Evolutionary conservation across 2,329 filamentous ascomycete species (phyloP).

Genomic region (Sclerotinia subarctica): DNA sequence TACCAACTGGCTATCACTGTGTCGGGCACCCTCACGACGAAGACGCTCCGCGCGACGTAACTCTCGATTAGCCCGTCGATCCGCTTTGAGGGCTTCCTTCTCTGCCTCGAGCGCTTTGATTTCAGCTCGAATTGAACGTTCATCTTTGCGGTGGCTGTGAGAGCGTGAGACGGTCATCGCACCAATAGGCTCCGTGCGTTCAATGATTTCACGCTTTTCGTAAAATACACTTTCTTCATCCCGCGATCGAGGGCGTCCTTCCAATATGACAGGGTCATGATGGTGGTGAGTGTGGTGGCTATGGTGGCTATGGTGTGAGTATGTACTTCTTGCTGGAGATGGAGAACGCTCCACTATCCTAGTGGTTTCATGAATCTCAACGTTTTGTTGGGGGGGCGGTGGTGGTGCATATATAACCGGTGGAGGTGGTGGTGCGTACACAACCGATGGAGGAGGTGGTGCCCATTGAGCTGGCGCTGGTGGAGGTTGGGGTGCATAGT

Average conservation of each 20-base stretch:
- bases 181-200: constrained; percentile 38
- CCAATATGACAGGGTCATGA: constrained; percentile 43
- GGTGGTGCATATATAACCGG: constrained; percentile 26
- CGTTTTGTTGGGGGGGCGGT: constrained; percentile 32
- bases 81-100: constrained; percentile 54
- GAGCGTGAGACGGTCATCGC: constrained; percentile 45
- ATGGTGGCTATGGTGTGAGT: constrained; percentile 18
- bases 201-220: constrained; percentile 30
- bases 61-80: constrained; percentile 49
- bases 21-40: constrained; percentile 51
- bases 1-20: constrained; percentile 60
- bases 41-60: constrained; percentile 49
- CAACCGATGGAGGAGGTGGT: constrained; percentile 24
- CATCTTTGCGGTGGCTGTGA: constrained; percentile 39
- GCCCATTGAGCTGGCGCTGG: constrained; percentile 25
- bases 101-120: constrained; percentile 70
- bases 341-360: constrained; percentile 41
- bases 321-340: constrained; percentile 24
- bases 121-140: constrained; percentile 66
- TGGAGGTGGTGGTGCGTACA: constrained; percentile 21
- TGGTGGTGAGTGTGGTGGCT: constrained; percentile 34
- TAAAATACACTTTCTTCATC: constrained; percentile 32
- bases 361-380: constrained; percentile 47
- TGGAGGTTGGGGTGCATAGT: constrained; percentile 22
- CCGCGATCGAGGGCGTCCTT: constrained; percentile 36